Conservation (phyloP, 2,329 filamentous ascomycete genomes). For the Zopfia rhizophila region DNA sequence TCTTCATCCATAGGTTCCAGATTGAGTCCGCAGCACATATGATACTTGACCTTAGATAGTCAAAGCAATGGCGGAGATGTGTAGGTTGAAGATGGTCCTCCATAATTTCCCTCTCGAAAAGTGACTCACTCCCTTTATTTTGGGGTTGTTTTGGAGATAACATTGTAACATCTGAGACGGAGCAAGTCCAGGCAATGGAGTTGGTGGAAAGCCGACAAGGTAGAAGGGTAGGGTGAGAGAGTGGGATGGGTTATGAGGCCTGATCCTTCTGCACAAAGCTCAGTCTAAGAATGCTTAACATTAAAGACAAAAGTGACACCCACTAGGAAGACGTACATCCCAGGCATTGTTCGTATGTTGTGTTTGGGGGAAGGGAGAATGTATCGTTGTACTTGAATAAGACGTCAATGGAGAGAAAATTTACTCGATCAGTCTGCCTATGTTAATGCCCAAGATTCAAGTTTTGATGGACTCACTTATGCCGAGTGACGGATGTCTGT, state of each 20-base stretch:
- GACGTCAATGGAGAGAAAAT: neutral
- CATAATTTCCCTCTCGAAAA: too few relatives aligned
- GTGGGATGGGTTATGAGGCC: neutral
- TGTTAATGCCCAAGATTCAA: neutral
- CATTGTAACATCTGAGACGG: neutral
- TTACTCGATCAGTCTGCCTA: neutral
- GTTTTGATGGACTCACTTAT: neutral
- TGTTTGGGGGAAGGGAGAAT: neutral
- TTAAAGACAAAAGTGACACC: neutral
- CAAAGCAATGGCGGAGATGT: neutral
- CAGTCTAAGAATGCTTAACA: neutral
- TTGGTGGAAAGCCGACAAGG: neutral
- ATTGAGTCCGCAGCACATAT: neutral
- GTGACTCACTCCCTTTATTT: neutral
- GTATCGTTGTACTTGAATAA: neutral
- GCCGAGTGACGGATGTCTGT: neutral
- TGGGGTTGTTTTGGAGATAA: neutral
- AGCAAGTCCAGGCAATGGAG: conserved; percentile 1
- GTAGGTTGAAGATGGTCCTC: neutral
- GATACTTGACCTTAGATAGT: conserved; percentile 1
- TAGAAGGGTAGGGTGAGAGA: neutral
- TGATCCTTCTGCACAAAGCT: neutral
- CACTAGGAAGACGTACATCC: neutral
- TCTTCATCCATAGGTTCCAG: neutral
- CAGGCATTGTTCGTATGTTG: neutral